Evolutionary conservation across 2,329 filamentous ascomycete species (phyloP), one percentile per base, ranked within the genome.

Genomic region (Calonectria leucothoes): DNA sequence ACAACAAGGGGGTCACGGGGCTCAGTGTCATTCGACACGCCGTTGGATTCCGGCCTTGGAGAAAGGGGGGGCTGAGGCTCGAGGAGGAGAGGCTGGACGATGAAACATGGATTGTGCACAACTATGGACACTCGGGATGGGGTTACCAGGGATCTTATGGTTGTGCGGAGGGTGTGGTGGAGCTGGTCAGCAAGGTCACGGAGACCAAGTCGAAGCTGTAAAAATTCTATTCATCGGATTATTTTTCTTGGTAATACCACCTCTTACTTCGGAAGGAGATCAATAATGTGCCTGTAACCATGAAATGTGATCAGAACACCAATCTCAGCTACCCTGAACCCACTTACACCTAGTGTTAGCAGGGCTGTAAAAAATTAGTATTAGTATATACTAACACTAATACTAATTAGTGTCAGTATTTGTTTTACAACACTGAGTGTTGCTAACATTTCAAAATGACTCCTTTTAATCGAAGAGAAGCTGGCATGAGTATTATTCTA

Each of bases 61-160:
- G 96, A 65, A 88, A 91, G 70, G 93, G 90, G 1, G 95, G 95
- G 0, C 91, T 94, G 27, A 89, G 95, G 71, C 86, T 98, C 20
- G 95, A 97, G 84, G 93, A 81, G 66, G 84, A 86, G 76, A 79
- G 75, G 27, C 67, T 85, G 39, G 85, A 88, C 64, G 92, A 90
- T 7, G 88, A 91, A 4, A 89, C 83, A 2, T 88, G 89, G 83
- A 89, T 95, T n/a, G 93, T 97, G 67, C 94, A 96, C 82, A 94
- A 95, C 79, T 96, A 96, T 78, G 94, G 94, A 0, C 94, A 95
- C 82, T 92, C 91, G 1, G 94, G 94, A 2, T 95, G 93, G 89
- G 95, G 95, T 14, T 98, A 91, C 73, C 90, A 92, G 80, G 89
- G 88, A 3, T 91, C 87, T 29, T 96, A 93, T 83, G 94, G 94